Evolutionary conservation across 2,329 filamentous ascomycete genomes (phyloP), one percentile per base, ranked within the genome.

Genomic region (Arthroderma sp.): DNA sequence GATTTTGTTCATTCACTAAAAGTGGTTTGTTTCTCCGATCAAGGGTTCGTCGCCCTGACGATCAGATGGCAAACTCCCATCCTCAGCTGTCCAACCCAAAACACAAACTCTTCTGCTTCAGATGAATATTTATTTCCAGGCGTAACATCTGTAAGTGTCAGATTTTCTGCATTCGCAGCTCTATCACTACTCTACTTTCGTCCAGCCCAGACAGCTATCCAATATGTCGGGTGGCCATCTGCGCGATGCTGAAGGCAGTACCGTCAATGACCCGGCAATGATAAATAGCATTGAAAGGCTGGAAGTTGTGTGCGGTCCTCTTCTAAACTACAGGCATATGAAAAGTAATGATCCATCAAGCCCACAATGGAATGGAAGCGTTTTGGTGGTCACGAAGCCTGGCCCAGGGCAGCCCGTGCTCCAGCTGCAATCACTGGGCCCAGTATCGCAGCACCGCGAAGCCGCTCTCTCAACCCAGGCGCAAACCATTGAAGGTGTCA

Each of bases 311-410:
- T 65, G 68, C 60, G 61, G 69, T 54, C 63, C 76, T 57, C 56
- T 71, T 27, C 58, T 71, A 51, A 70, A 71, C 50, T 65, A 68
- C 60, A 57, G 71, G 64, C 58, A 64, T 64, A 60, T 70, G 69
- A 50, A 44, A 29, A 56, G 61, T 44, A 54, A 61, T 40, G 51
- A 54, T 38, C 52, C 61, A 34, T 49, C 50, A 7, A 49, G 56
- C 28, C 53, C 61, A 7, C 54, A 57, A 39, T 96, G 89, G 88
- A 71, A 84, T 55, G 88, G 89, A 47, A 94, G 86, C 60, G 83
- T 94, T 5, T 68, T 95, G 54, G 68, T 95, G 41, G 86, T 95
- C 43, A 83, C 82, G 10, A 79, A 74, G 42, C 83, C 86, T 4
- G 83, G 83, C 27, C 78, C 76, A 56, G 68, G 69, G 15, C 73